Conservation (phyloP, 2,329 filamentous ascomycete species). For the Xylariaceae sp. region DNA sequence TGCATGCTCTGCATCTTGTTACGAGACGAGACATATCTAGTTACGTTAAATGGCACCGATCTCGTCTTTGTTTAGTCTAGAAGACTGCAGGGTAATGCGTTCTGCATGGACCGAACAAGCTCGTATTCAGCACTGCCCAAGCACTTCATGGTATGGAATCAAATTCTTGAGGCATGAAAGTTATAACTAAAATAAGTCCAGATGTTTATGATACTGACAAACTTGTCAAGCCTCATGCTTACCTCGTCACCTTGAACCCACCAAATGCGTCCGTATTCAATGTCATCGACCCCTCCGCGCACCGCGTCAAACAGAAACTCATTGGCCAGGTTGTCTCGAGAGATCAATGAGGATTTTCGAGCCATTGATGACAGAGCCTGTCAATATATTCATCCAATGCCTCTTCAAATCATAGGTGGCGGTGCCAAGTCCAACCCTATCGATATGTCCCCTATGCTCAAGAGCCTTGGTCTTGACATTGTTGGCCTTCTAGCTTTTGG, state of each 20-base stretch:
- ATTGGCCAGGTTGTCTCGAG: background rate
- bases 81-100: too few relatives aligned
- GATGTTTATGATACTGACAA: background rate
- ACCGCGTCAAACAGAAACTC: background rate
- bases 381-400: background rate
- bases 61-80: slow-evolving; percentile 6
- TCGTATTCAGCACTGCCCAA: slow-evolving; percentile 14
- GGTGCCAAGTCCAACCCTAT: background rate
- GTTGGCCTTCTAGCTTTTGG: background rate
- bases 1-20: slow-evolving; percentile 1
- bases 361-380: background rate
- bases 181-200: too few relatives aligned
- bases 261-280: background rate
- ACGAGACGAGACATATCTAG: slow-evolving; percentile 12
- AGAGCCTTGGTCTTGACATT: background rate
- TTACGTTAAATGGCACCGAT: too few relatives aligned
- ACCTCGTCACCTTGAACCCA: background rate
- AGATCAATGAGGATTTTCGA: background rate
- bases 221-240: background rate
- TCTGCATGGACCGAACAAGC: slow-evolving; percentile 7
- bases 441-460: background rate
- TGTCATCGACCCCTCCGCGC: background rate
- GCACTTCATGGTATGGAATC: slow-evolving; percentile 7
- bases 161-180: background rate
- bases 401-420: background rate